These are phyloP conservation scores for Candida ortonii DNA, from an alignment of 805 yeast genomes.

Conservation along the genomic window DNA sequence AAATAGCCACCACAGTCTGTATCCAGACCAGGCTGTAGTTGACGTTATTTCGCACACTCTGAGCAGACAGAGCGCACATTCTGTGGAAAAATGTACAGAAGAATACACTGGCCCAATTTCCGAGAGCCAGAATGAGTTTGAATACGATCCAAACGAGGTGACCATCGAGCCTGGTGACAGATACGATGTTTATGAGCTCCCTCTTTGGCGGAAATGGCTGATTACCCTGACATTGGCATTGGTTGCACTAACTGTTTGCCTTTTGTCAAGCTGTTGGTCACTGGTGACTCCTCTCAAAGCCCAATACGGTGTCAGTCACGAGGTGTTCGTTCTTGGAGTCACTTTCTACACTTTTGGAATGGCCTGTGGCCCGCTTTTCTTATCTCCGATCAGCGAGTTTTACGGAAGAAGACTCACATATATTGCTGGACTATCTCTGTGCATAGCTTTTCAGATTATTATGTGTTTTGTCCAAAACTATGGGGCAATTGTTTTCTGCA, in stretches of 20 bases:
- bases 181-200: slow-evolving; percentile 28
- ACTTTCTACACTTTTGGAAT: slow-evolving; percentile 59
- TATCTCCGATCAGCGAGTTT: slow-evolving; percentile 60
- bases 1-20: slow-evolving; percentile 17
- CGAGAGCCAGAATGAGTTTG: neutral
- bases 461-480: slow-evolving; percentile 58
- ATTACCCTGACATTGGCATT: slow-evolving; percentile 52
- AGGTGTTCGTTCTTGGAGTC: slow-evolving; percentile 57
- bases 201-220: slow-evolving; percentile 52
- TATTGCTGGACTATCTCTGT: slow-evolving; percentile 43
- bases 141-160: slow-evolving; percentile 18
- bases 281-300: slow-evolving; percentile 53
- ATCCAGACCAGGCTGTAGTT: slow-evolving; percentile 21
- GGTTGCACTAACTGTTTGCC: slow-evolving; percentile 59
- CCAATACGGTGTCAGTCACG: slow-evolving; percentile 51
- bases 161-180: slow-evolving; percentile 17
- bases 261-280: slow-evolving; percentile 69
- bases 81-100: no score
- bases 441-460: slow-evolving; percentile 49
- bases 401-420: slow-evolving; percentile 56
- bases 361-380: slow-evolving; percentile 59
- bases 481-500: slow-evolving; percentile 60
- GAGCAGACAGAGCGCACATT: neutral
- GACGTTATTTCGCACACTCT: slow-evolving; percentile 3
- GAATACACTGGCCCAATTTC: neutral